Base-by-base conservation (phyloP, 2,329 filamentous ascomycete species). In the Escovopsis sp. region DNA sequence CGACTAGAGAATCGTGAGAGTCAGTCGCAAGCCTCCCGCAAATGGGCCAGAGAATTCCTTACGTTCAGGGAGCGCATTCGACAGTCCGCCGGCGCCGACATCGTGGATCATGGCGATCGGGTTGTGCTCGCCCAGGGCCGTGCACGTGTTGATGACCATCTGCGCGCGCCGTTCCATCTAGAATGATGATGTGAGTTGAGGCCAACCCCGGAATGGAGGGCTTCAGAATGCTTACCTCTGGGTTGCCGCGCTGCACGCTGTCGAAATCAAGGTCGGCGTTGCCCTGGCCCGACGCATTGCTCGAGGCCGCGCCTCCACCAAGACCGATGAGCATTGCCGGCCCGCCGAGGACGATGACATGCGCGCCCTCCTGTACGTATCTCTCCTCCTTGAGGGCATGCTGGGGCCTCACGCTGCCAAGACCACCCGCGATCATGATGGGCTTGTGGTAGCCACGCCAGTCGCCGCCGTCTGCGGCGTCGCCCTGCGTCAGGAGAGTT, bases 21-120 rank as follows among this genome's bases (percentile, higher is more conserved):
- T 5, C 16, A 13, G 8, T 14, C 27, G 3, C 8, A 5, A 13
- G 7, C 25, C 11, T 11, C 26, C 21, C 4, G 11, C 21, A 8
- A 25, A 36, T 8, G 5, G 2, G n/a, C n/a, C n/a, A n/a, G n/a
- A n/a, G n/a, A n/a, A n/a, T 27, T 11, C 39, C 46, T 44, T n/a
- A 48, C 46, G 66, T 54, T 94, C 86, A 8, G 88, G 86, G 13
- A 94, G 66, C 25, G 86, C 87, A 44, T 73, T 74, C 10, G 66
- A 69, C 15, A 70, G 63, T 40, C 90, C 90, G 49, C 90, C 90
- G 34, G 90, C 90, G 42, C 90, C 90, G 31, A 98, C 90, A 52
- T 98, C 90, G 55, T 98, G 90, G 43, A 98, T 96, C 62, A 96
- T 88, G 37, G 84, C 79, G 46, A 98, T 96, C 0, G 90, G 90